Evolutionary conservation across 768 basidiomycete genomes (phyloP).

Genomic region (Panaeolus cyanescens): DNA sequence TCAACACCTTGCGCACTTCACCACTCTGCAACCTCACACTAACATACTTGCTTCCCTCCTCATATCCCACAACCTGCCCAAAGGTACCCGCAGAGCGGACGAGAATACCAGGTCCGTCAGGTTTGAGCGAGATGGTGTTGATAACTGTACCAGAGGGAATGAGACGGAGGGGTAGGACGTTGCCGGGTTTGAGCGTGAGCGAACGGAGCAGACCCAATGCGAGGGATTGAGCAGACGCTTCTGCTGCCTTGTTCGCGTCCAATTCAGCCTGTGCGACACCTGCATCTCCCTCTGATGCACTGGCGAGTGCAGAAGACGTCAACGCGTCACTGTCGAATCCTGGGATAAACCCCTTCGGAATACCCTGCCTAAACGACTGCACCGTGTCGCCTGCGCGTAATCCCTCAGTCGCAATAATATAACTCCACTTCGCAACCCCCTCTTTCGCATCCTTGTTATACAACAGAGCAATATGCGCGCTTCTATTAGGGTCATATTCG

Average conservation of each 20-base stretch:
- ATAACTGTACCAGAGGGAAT: slow-evolving; percentile 92
- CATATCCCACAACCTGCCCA: slow-evolving; percentile 80
- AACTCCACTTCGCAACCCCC: slow-evolving; percentile 72
- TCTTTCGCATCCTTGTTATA: slow-evolving; percentile 58
- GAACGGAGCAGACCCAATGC: slow-evolving; percentile 85
- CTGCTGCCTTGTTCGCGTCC: slow-evolving; percentile 18
- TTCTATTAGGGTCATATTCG: slow-evolving; percentile 95
- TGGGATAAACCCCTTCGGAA: slow-evolving; percentile 76
- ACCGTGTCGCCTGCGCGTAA: slow-evolving; percentile 87
- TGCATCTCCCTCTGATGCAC: slow-evolving; percentile 10
- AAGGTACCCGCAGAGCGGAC: slow-evolving; percentile 89
- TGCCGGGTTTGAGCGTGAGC: slow-evolving; percentile 84
- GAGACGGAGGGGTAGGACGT: slow-evolving; percentile 88
- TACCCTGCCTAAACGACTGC: slow-evolving; percentile 81
- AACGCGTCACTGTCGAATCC: slow-evolving; percentile 33
- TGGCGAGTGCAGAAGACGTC: slow-evolving; percentile 17
- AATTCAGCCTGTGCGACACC: slow-evolving; percentile 14
- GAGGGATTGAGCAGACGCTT: slow-evolving; percentile 57
- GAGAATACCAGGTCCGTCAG: slow-evolving; percentile 76
- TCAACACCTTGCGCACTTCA: slow-evolving; percentile 84
- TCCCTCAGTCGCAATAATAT: slow-evolving; percentile 92
- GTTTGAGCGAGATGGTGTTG: slow-evolving; percentile 80
- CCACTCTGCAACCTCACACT: slow-evolving; percentile 90
- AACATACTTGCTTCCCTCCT: slow-evolving; percentile 68
- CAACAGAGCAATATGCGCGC: slow-evolving; percentile 92